Conservation (phyloP, 192 early-diverging fungal genomes). For the Rhizoclosmatium globosum region DNA sequence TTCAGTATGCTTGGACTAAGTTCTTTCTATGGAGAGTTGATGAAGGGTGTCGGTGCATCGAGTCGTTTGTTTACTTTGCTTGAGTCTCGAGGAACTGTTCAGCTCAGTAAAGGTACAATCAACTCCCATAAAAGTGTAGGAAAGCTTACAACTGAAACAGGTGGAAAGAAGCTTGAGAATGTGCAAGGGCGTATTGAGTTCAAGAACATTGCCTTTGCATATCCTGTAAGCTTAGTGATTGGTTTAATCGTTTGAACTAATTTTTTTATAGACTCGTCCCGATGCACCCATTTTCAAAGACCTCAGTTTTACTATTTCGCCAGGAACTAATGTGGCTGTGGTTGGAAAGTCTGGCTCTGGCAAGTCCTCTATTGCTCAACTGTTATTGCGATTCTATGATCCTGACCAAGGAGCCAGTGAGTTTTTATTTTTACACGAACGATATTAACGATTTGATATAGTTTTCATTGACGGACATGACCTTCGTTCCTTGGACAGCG, state of each 20-base stretch:
- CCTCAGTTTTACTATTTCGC: slow-evolving; percentile 71
- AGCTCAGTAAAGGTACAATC: not conserved
- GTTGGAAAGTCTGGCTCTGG: slow-evolving; percentile 83
- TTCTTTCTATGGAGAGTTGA: slow-evolving; percentile 46
- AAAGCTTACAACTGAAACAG: slow-evolving; percentile 7
- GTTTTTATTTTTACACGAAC: slow-evolving; percentile 73
- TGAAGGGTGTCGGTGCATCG: slow-evolving; percentile 49
- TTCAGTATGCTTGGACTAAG: slow-evolving; percentile 39
- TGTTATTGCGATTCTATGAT: slow-evolving; percentile 86
- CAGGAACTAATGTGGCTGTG: slow-evolving; percentile 82
- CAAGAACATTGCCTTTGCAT: slow-evolving; percentile 49
- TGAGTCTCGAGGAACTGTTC: slow-evolving; percentile 36
- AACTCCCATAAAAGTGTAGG: not conserved
- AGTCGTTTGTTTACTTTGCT: slow-evolving; percentile 46
- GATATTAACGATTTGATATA: not conserved
- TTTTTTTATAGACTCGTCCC: slow-evolving; percentile 54
- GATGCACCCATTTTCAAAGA: slow-evolving; percentile 79
- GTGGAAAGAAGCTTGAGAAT: slow-evolving; percentile 32
- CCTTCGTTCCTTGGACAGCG: slow-evolving; percentile 20
- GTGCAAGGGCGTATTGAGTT: slow-evolving; percentile 45
- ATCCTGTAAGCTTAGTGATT: slow-evolving; percentile 30
- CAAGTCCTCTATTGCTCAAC: slow-evolving; percentile 82
- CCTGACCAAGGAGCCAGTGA: slow-evolving; percentile 57
- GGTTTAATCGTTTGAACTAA: not conserved
- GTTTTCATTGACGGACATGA: slow-evolving; percentile 31